A percentile compares a stretch with the other conserved stretches of the same genome.
Evolutionary conservation across 768 basidiomycete genomes (phyloP).

Genomic region (Strobilomyces echinocephalus): DNA sequence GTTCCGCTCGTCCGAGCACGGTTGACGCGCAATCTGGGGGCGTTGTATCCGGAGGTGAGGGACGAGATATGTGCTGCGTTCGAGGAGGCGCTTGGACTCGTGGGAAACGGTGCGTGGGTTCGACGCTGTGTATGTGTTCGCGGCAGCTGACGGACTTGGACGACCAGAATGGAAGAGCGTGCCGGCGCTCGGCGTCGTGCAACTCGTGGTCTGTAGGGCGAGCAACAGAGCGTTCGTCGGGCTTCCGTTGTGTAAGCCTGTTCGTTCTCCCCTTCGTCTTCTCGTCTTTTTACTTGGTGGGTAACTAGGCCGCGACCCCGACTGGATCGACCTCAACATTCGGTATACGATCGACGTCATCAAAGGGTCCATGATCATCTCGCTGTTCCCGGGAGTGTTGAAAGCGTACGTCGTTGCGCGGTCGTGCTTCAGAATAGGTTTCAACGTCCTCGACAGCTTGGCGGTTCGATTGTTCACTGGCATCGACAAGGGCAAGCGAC

Average conservation of each 20-base stretch:
- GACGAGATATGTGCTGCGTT: neutral
- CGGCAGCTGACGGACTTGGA: neutral
- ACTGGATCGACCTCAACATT: slow-evolving; percentile 33
- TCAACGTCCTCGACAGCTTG: neutral
- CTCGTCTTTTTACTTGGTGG: neutral
- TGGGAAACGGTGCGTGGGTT: neutral
- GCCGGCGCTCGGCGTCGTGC: slow-evolving; percentile 21
- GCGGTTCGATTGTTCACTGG: neutral
- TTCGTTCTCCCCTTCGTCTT: neutral
- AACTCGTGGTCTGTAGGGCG: slow-evolving; percentile 35
- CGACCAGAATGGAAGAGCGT: slow-evolving; percentile 37
- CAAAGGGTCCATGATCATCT: neutral
- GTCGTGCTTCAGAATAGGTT: neutral
- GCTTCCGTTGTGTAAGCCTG: slow-evolving; percentile 37
- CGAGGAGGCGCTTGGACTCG: slow-evolving; percentile 2
- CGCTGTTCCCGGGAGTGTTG: neutral
- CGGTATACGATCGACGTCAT: slow-evolving; percentile 28
- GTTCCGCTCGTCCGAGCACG: slow-evolving; percentile 20
- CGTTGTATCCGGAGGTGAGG: neutral
- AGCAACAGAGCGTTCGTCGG: slow-evolving; percentile 49
- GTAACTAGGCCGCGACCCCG: slow-evolving; percentile 33
- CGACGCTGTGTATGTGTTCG: neutral
- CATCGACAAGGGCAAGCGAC: neutral
- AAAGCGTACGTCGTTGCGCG: neutral
- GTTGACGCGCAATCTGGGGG: slow-evolving; percentile 34